Conservation (phyloP, 2,329 filamentous ascomycete species). For the Penicillium paneum region DNA sequence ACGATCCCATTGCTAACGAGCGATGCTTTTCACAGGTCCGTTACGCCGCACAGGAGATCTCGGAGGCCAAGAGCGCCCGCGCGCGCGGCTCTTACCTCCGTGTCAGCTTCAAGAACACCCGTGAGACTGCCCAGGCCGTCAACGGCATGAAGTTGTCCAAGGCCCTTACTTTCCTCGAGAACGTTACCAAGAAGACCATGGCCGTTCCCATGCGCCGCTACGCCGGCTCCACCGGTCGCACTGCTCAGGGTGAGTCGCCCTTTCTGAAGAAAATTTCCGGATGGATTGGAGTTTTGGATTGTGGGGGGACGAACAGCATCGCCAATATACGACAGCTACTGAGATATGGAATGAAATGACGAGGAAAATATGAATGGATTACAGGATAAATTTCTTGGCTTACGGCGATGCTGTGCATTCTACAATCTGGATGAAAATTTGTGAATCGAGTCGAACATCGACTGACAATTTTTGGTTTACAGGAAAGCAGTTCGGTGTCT, state of each 20-base stretch:
- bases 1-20: slow-evolving; percentile 30
- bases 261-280: slow-evolving; percentile 13
- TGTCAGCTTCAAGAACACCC: slow-evolving; percentile 99
- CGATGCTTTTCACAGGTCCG: slow-evolving; percentile 64
- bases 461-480: slow-evolving; percentile 24
- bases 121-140: slow-evolving; percentile 98
- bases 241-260: slow-evolving; percentile 83
- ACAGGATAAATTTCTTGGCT: background rate
- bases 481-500: slow-evolving; percentile 99
- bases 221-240: slow-evolving; percentile 90
- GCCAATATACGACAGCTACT: slow-evolving; percentile 7
- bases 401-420: slow-evolving; percentile 10
- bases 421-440: slow-evolving; percentile 5
- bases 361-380: background rate
- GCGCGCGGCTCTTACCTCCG: slow-evolving; percentile 98
- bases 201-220: slow-evolving; percentile 98
- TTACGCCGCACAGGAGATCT: slow-evolving; percentile 90
- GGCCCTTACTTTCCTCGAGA: slow-evolving; percentile 94
- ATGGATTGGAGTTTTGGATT: slow-evolving; percentile 13
- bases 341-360: background rate
- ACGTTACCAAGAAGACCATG: slow-evolving; percentile 96
- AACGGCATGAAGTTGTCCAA: slow-evolving; percentile 98
- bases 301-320: slow-evolving; percentile 2
- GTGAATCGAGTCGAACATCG: slow-evolving; percentile 3
- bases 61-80: slow-evolving; percentile 89